Evolutionary conservation across 805 yeast genomes (phyloP), one percentile per base, ranked within the genome.

Genomic region (Kuraishia hungarica): DNA sequence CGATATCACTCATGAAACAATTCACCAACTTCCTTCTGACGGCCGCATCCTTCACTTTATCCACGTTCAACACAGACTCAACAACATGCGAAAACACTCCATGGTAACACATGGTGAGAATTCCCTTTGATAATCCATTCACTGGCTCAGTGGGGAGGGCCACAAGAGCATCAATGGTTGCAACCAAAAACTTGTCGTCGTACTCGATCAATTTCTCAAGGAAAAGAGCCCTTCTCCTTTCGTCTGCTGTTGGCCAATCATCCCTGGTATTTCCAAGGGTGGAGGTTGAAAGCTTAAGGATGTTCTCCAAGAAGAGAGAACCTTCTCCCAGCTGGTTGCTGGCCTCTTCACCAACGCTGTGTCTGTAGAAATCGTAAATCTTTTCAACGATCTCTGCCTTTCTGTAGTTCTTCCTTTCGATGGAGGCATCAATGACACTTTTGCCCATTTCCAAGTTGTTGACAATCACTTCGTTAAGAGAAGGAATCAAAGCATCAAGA

Each of bases 191-290:
- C 52, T 74, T 72, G 28, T 76, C 75, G 62, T 89, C 93, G 63
- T 83, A 87, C 39, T 79, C 80, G 66, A 89, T 81, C 55, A 91
- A 72, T 60, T 83, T 82, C 65, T 90, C 93, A 56, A 88, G 70
- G 61, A 91, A 86, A 20, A 89, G 62, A 0, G 96, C 76, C 58
- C 94, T 75, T 72, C 92, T 81, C 74, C 96, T 81, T 66, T 89
- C 96, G 62, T 88, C 94, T 0, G 91, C 87, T 0, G 96, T 89
- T 51, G 96, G 96, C 96, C 96, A 89, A 67, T 89, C 96, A 61
- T 83, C 96, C 59, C 81, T 80, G 1, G 90, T 86, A 68, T 88
- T 87, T 29, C 93, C 94, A 55, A 89, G 71, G 0, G 96, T 89
- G 0, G 96, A 87, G 1, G 80, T 72, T 4, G 84, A 76, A 58